phyloP scores from a whole-genome alignment of 2,329 filamentous ascomycete species.

The Cercospora janseana region DNA sequence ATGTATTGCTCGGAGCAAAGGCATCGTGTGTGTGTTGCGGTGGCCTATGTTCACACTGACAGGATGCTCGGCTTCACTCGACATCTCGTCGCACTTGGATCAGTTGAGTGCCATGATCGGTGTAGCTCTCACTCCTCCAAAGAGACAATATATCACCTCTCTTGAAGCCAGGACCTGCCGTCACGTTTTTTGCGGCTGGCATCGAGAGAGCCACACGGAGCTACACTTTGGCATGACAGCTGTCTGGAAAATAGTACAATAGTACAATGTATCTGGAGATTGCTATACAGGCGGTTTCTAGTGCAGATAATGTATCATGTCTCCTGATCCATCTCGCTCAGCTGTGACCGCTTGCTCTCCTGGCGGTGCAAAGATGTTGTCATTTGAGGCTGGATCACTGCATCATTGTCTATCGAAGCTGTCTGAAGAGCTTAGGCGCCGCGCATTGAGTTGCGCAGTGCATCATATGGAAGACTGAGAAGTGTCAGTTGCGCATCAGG shows the following conservation, averaged over 20 bases:
- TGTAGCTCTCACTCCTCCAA: too few relatives aligned
- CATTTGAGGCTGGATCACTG: conserved; percentile 5
- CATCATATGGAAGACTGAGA: conserved; percentile 90
- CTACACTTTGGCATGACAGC: not conserved
- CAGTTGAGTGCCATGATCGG: too few relatives aligned
- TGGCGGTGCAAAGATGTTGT: not conserved
- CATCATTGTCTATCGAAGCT: conserved; percentile 69
- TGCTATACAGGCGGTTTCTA: conserved; percentile 37
- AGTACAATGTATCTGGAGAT: conserved; percentile 37
- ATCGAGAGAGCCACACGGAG: too few relatives aligned
- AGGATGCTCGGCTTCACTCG: too few relatives aligned
- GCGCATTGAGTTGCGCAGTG: conserved; percentile 93
- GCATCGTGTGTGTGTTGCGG: too few relatives aligned
- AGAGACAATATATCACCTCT: too few relatives aligned
- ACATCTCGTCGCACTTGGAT: too few relatives aligned
- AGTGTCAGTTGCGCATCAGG: conserved; percentile 8
- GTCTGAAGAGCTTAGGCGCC: conserved; percentile 90
- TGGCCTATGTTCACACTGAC: too few relatives aligned
- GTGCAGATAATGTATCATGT: conserved; percentile 8
- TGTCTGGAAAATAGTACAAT: conserved; percentile 21
- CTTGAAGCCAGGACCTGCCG: too few relatives aligned
- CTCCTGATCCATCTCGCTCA: conserved; percentile 4
- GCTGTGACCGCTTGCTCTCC: conserved; percentile 1
- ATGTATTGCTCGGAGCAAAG: too few relatives aligned
- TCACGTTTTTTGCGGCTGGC: too few relatives aligned